Base-by-base conservation (phyloP, 176 grass and related monocot genomes). In the Phragmites australis region DNA sequence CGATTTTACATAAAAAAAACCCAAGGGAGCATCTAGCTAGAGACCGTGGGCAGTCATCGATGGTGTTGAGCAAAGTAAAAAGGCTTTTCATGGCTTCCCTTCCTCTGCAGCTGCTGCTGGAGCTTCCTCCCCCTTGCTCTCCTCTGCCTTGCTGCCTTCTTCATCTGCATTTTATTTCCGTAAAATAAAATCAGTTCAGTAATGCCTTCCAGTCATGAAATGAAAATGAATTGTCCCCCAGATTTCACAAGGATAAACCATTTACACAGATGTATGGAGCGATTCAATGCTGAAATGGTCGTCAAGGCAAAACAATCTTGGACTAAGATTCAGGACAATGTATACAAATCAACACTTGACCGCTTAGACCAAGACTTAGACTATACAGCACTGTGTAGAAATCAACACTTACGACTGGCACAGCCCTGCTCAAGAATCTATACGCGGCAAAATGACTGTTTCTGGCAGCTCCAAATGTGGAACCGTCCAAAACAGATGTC, bases 111-210 rank as follows among this genome's bases (percentile, higher is more conserved):
- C 80, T 6, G 65, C 12, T 56, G 55, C 48, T 57, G 56, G 57
- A 65, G 86, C 41, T 50, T 83, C 74, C 29, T 83, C 47, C 12
- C 12, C 81, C 58, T 88, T 79, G 41, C 66, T 79, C 58, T 71
- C 66, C 49, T 65, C 57, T 17, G 1, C 13, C 47, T 78, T 17
- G 1, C 1, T 9, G 32, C 54, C 74, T 41, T 65, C 72, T 34
- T 26, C 74, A 45, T 79, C 60, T 88, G 68, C 68, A 59, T 43
- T 59, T 37, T 34, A 6, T 65, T 49, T 26, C 30, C 26, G 8
- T 11, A 31, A 8, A 53, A 49, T 19, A 47, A 42, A n/a, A 74
- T 72, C 31, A 88, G 58, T 55, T 61, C 54, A 62, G 10, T 25
- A 17, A 7, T 9, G 60, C 29, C 60, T 64, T 32, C 31, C 30